Base-by-base conservation (phyloP, 306 rosid species). In the Corylus heterophylla region DNA sequence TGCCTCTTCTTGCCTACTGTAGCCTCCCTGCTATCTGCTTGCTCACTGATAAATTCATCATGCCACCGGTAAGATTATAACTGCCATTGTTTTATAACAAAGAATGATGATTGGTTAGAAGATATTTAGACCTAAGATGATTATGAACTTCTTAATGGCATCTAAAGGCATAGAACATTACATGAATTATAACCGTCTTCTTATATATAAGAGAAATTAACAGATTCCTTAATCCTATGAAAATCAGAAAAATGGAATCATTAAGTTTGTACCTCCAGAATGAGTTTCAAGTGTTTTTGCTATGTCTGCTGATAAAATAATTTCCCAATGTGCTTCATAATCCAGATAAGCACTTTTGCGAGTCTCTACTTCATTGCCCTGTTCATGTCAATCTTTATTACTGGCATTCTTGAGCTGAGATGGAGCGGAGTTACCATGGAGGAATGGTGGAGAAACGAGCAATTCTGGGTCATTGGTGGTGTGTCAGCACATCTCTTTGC, bases 361-460 rank as follows among this genome's bases (percentile, higher is more conserved):
- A 85, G 98, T 86, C 83, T 95, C 79, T 86, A 59, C 92, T 91
- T 95, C 74, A 85, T 95, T 76, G 92, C 96, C 74, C 84, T 95
- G 72, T 95, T 95, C 90, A 56, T 86, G 45, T 91, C 98, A 27
- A 93, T 95, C 95, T 76, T 90, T 3, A 97, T 91, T 8, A 90
- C 99, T 0, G 98, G 96, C n/a, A 78, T 95, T 80, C 97, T 95
- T 58, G 99, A 95, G 89, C 86, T 95, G 81, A 92, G 89, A 87
- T 95, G 98, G 98, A 92, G 98, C 81, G 98, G 97, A 78, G 98
- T 95, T 47, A 91, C 96, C 91, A 95, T 95, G 22, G 98, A 95
- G 79, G 98, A 95, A 82, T 91, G 98, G 99, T 95, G 99, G 99
- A 95, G 99, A 87, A 95, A 93, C 73, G 99, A 95, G 87, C 98